These are phyloP conservation scores for Lupinus albus DNA, from an alignment of 306 rosid species.

Conservation along the genomic window DNA sequence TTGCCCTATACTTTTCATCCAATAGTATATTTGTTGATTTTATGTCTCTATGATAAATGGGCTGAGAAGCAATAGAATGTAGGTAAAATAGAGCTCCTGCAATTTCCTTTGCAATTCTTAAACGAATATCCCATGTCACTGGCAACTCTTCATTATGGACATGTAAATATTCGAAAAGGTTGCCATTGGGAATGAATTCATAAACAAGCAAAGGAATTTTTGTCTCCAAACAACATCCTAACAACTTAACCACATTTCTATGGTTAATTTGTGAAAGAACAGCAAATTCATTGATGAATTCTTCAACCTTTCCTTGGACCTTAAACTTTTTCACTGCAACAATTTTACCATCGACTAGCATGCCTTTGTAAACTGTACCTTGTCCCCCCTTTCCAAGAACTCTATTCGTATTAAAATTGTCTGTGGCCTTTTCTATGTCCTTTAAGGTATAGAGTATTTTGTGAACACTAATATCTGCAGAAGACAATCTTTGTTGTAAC, in stretches of 20 bases:
- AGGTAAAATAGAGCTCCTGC: conserved; percentile 37
- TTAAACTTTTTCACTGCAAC: conserved; percentile 42
- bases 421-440: conserved; percentile 47
- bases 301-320: conserved; percentile 32
- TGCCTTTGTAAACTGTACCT: conserved; percentile 50
- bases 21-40: conserved; percentile 38
- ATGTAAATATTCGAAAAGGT: conserved; percentile 20
- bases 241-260: conserved; percentile 44
- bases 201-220: conserved; percentile 32
- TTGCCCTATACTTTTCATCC: conserved; percentile 35
- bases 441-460: conserved; percentile 32
- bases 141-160: conserved; percentile 18
- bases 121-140: conserved; percentile 33
- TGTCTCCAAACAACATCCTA: conserved; percentile 43
- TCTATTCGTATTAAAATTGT: conserved; percentile 38
- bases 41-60: conserved; percentile 36
- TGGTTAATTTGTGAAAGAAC: conserved; percentile 44
- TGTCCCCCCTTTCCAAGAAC: conserved; percentile 53
- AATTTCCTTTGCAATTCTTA: conserved; percentile 34
- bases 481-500: conserved; percentile 36
- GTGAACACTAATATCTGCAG: conserved; percentile 34
- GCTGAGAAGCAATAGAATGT: conserved; percentile 38
- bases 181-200: conserved; percentile 40
- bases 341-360: conserved; percentile 38
- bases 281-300: conserved; percentile 39